Conservation (phyloP, 805 yeast species). For the Wickerhamiella azyma region DNA sequence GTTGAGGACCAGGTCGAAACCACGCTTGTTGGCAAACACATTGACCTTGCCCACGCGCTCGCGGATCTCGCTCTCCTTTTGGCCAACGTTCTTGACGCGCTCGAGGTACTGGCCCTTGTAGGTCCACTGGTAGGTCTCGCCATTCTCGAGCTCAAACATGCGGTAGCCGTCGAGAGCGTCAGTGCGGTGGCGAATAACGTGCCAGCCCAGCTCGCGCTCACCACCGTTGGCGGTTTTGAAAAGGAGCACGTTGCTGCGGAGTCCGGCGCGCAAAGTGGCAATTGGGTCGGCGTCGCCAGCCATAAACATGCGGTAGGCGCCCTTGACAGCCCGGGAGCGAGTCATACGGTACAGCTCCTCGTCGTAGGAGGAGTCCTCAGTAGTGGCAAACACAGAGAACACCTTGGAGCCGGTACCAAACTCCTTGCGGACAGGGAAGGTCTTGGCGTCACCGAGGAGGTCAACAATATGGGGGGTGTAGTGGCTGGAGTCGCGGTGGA, state of each 20-base stretch:
- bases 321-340: conserved; percentile 54
- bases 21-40: conserved; percentile 41
- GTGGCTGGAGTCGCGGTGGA: conserved; percentile 43
- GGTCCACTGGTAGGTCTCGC: conserved; percentile 53
- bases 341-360: conserved; percentile 39
- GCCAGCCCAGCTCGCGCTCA: conserved; percentile 50
- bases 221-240: conserved; percentile 36
- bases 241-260: conserved; percentile 43
- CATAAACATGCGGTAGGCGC: conserved; percentile 47
- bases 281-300: conserved; percentile 43
- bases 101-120: conserved; percentile 44
- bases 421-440: conserved; percentile 38
- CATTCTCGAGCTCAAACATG: conserved; percentile 47
- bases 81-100: conserved; percentile 44
- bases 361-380: conserved; percentile 22
- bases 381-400: conserved; percentile 36
- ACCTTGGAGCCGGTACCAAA: conserved; percentile 50
- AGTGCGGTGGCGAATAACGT: conserved; percentile 42
- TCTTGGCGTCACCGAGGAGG: conserved; percentile 26
- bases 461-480: conserved; percentile 43
- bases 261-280: conserved; percentile 46
- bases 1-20: conserved; percentile 47
- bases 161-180: conserved; percentile 51
- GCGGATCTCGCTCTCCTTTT: conserved; percentile 49
- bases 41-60: conserved; percentile 49